These are phyloP conservation scores for Coemansia sp. DNA, from an alignment of 192 early-diverging fungal genomes.

Conservation along the genomic window DNA sequence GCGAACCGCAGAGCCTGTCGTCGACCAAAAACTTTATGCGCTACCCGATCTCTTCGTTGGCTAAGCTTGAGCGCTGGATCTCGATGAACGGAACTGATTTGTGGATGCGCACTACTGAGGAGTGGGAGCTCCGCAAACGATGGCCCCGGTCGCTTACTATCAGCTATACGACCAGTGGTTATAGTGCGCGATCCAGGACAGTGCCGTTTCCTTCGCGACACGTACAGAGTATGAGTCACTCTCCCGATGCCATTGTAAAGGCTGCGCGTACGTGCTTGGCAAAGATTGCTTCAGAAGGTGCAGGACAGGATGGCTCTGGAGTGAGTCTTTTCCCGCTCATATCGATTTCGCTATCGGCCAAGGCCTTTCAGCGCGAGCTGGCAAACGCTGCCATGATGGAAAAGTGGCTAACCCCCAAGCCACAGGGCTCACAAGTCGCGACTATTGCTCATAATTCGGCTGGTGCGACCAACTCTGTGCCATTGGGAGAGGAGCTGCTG, in stretches of 20 bases:
- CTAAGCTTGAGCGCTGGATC: slow-evolving; percentile 43
- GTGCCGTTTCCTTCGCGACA: slow-evolving; percentile 38
- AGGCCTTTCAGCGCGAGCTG: slow-evolving; percentile 40
- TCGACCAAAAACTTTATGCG: slow-evolving; percentile 46
- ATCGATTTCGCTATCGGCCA: slow-evolving; percentile 34
- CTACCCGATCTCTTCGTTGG: slow-evolving; percentile 20
- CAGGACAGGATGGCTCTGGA: background rate
- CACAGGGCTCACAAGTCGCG: background rate
- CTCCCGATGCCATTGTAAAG: slow-evolving; percentile 30
- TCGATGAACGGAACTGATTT: slow-evolving; percentile 47
- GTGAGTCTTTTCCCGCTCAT: slow-evolving; percentile 29
- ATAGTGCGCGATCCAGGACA: slow-evolving; percentile 20
- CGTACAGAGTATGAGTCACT: slow-evolving; percentile 12
- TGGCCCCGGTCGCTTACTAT: slow-evolving; percentile 49
- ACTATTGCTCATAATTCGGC: background rate
- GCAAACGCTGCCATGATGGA: slow-evolving; percentile 45
- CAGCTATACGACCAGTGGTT: slow-evolving; percentile 18
- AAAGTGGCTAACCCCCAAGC: slow-evolving; percentile 29
- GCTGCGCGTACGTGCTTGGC: slow-evolving; percentile 28
- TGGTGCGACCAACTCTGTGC: background rate
- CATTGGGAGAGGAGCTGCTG: background rate
- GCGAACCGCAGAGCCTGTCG: slow-evolving; percentile 32
- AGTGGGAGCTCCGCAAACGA: slow-evolving; percentile 44
- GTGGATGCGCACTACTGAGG: slow-evolving; percentile 50
- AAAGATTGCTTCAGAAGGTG: slow-evolving; percentile 10